These are phyloP conservation scores for Apiospora koreana DNA, from an alignment of 2,329 filamentous ascomycete species.

Conservation along the genomic window DNA sequence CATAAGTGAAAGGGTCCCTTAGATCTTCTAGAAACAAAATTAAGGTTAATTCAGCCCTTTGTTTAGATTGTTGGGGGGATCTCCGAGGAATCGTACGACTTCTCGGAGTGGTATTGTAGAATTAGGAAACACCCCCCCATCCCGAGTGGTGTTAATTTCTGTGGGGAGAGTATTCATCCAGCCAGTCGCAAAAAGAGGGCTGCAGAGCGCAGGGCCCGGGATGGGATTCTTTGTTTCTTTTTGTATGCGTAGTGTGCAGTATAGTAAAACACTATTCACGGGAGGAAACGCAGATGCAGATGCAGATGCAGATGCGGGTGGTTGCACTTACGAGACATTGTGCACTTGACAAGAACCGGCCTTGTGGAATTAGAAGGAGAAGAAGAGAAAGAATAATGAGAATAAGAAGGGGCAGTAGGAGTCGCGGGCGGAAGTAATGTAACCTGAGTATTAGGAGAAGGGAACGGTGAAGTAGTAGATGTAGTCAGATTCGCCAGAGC, in stretches of 20 bases:
- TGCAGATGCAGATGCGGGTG: not conserved
- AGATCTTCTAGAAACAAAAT: slow-evolving; percentile 17
- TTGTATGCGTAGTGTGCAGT: not conserved
- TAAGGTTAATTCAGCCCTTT: slow-evolving; percentile 2
- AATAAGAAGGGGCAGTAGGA: not conserved
- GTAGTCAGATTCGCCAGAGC: slow-evolving; percentile 4
- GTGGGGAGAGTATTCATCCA: slow-evolving; percentile 2
- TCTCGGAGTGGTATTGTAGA: not conserved
- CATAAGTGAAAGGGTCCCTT: slow-evolving; percentile 62
- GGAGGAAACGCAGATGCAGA: too few species aligned
- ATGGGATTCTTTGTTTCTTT: not conserved
- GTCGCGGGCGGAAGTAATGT: not conserved
- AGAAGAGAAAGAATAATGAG: not conserved
- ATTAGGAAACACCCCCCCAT: slow-evolving; percentile 7
- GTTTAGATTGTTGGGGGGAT: not conserved
- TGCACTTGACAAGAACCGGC: not conserved
- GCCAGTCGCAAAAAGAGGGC: not conserved
- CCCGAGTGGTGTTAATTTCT: not conserved
- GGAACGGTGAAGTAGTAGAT: not conserved
- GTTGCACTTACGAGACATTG: slow-evolving; percentile 9
- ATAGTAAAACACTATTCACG: not conserved
- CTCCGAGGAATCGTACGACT: not conserved
- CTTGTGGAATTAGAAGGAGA: not conserved
- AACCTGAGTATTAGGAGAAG: not conserved
- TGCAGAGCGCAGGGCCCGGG: not conserved